Percentiles rank a stretch among this genome's conserved stretches.
Conservation (phyloP, 208 protist genomes). For the Crithidia thermophila region DNA sequence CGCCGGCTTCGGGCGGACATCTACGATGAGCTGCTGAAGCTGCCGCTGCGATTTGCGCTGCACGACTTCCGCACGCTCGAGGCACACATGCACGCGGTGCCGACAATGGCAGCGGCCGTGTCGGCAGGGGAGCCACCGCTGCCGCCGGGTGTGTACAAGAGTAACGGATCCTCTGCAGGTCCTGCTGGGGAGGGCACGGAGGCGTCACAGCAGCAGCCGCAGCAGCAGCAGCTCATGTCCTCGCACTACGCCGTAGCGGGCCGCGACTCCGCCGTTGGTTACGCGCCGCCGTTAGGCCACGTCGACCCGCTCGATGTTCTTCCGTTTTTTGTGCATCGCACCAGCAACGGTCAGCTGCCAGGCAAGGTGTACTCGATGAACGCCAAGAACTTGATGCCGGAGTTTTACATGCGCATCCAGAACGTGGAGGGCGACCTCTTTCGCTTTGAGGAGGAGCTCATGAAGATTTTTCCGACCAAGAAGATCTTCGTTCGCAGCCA, state of each 20-base stretch:
- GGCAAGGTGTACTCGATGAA: constrained; percentile 78
- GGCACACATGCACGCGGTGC: constrained; percentile 37
- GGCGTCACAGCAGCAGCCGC: background rate
- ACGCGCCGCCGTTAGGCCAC: constrained; percentile 78
- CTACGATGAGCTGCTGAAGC: constrained; percentile 89
- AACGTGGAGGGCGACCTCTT: constrained; percentile 81
- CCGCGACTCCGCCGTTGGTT: constrained; percentile 61
- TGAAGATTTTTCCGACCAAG: constrained; percentile 92
- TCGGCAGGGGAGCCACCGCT: constrained; percentile 1
- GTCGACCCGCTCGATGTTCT: constrained; percentile 75
- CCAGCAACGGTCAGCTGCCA: constrained; percentile 74
- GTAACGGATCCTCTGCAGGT: too few relatives aligned
- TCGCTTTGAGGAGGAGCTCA: constrained; percentile 87
- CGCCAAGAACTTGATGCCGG: constrained; percentile 71
- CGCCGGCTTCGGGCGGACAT: constrained; percentile 68
- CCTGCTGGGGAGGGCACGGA: too few relatives aligned
- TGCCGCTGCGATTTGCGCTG: constrained; percentile 80
- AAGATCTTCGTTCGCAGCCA: constrained; percentile 83
- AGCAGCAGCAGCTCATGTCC: background rate
- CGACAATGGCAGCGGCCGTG: background rate
- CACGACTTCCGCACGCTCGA: constrained; percentile 72
- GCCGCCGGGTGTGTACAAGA: constrained; percentile 28
- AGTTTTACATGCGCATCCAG: constrained; percentile 68
- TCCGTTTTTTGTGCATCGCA: constrained; percentile 87
- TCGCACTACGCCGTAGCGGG: constrained; percentile 53